Conservation (phyloP, 148 eudicot genomes). For the Agrostemma githago region DNA sequence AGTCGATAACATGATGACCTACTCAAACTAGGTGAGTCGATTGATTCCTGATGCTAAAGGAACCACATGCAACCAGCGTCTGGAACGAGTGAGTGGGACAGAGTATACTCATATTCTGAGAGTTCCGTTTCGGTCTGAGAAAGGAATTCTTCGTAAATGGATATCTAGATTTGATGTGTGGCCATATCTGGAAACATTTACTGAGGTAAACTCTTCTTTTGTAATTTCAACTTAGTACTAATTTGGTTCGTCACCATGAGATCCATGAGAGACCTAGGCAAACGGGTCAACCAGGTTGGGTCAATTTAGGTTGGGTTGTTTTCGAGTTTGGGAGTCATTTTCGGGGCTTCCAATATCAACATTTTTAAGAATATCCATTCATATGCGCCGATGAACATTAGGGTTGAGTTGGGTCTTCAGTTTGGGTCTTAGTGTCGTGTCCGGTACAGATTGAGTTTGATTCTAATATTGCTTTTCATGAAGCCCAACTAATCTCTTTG, state of each 20-base stretch:
- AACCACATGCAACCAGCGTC: conserved; percentile 87
- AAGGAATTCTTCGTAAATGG: conserved; percentile 88
- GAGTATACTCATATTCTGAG: conserved; percentile 76
- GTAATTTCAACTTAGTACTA: background rate
- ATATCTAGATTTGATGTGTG: conserved; percentile 96
- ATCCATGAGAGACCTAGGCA: too few species aligned
- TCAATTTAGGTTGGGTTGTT: too few species aligned
- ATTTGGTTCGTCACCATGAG: background rate
- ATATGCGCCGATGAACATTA: too few species aligned
- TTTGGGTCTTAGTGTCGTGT: too few species aligned
- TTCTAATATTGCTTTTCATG: background rate
- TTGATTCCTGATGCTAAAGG: conserved; percentile 95
- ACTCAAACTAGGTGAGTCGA: conserved; percentile 60
- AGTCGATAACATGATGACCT: background rate
- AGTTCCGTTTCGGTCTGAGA: conserved; percentile 83
- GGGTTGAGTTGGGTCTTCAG: too few species aligned
- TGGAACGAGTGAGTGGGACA: conserved; percentile 84
- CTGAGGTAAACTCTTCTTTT: conserved; percentile 55
- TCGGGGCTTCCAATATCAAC: too few species aligned
- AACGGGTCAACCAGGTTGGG: too few species aligned
- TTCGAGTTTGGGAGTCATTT: too few species aligned
- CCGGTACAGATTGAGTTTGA: background rate
- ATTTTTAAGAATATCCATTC: too few species aligned
- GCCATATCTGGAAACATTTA: conserved; percentile 87
- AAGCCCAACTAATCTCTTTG: background rate